Percentiles rank a stretch among this genome's conserved stretches.
Conservation (phyloP, 2,329 filamentous ascomycete species). For the Scleromitrula shiraiana region DNA sequence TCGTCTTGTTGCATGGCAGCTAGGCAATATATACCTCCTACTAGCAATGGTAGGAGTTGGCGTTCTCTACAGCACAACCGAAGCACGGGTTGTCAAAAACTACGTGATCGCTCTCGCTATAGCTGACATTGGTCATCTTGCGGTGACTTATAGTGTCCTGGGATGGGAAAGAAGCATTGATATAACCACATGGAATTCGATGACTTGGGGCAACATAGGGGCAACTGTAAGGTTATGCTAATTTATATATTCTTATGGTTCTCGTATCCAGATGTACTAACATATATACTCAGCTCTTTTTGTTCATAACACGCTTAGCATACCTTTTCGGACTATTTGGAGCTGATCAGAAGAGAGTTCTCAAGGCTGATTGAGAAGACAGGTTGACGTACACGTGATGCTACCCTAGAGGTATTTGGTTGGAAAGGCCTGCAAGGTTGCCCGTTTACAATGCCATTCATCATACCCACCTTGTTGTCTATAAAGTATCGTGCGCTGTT, state of each 20-base stretch:
- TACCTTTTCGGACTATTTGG: conserved; percentile 57
- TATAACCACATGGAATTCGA: conserved; percentile 54
- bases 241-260: not conserved
- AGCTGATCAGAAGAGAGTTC: conserved; percentile 27
- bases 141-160: conserved; percentile 50
- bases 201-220: conserved; percentile 67
- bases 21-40: conserved; percentile 63
- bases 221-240: conserved; percentile 41
- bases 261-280: not conserved
- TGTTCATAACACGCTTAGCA: conserved; percentile 47
- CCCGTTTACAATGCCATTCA: not conserved
- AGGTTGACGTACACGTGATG: not conserved
- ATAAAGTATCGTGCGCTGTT: too few species aligned
- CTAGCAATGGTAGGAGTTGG: conserved; percentile 56
- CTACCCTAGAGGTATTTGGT: not conserved
- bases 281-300: conserved; percentile 36
- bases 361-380: not conserved
- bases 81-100: conserved; percentile 56
- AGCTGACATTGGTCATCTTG: conserved; percentile 61
- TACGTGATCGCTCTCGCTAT: conserved; percentile 58
- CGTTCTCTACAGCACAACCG: conserved; percentile 55
- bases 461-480: too few species aligned
- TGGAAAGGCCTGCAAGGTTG: not conserved
- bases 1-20: conserved; percentile 21
- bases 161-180: conserved; percentile 47